Percentiles rank a stretch among this genome's conserved stretches.
Conservation (phyloP, 768 basidiomycete genomes). For the Fomitopsis pulvina region DNA sequence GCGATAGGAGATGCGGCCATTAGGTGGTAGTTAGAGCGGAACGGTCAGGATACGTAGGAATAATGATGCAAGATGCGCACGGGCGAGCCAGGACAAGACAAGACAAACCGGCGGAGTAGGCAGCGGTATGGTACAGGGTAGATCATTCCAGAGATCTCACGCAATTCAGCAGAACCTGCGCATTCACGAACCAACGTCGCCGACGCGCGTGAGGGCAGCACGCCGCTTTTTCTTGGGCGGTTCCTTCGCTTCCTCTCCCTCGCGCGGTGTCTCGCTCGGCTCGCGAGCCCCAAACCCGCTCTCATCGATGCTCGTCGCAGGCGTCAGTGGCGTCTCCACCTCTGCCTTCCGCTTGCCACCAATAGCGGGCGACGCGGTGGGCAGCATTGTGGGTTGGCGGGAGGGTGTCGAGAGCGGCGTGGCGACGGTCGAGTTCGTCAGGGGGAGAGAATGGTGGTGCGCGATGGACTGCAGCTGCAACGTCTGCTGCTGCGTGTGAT, state of each 20-base stretch:
- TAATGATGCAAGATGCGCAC: neutral
- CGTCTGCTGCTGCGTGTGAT: constrained; percentile 87
- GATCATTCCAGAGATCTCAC: neutral
- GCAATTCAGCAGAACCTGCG: neutral
- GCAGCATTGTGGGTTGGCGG: constrained; percentile 16
- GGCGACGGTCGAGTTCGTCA: constrained; percentile 16
- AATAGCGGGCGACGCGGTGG: constrained; percentile 20
- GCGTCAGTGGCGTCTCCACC: constrained; percentile 26
- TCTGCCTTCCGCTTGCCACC: constrained; percentile 29
- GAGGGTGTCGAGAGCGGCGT: constrained; percentile 23
- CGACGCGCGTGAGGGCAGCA: constrained; percentile 66
- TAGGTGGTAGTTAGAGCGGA: neutral
- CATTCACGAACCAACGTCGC: constrained; percentile 33
- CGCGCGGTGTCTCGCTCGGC: constrained; percentile 17
- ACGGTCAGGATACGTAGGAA: neutral
- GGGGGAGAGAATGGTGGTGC: constrained; percentile 57
- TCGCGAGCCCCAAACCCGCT: constrained; percentile 6
- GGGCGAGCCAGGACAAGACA: neutral
- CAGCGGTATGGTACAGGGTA: neutral
- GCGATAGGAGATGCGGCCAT: neutral
- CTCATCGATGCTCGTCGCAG: constrained; percentile 25
- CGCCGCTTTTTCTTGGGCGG: constrained; percentile 85
- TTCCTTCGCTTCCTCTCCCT: constrained; percentile 26
- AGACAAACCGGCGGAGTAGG: neutral
- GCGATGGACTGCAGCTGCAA: constrained; percentile 90